phyloP scores from a whole-genome alignment of 2,329 filamentous ascomycete genomes.

The Fusarium guadeloupense region DNA sequence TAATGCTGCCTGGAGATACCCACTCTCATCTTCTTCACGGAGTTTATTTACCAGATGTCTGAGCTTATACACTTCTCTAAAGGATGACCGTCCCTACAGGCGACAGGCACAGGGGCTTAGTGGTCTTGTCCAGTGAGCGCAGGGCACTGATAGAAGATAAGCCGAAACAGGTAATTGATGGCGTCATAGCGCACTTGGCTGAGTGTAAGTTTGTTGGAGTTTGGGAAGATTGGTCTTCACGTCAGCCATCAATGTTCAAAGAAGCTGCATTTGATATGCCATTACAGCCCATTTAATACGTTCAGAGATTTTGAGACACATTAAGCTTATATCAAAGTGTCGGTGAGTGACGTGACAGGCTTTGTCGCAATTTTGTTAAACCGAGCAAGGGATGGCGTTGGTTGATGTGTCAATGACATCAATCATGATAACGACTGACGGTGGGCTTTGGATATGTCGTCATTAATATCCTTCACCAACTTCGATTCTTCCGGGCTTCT shows the following conservation, averaged over 20 bases:
- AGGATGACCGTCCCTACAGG: too few relatives aligned
- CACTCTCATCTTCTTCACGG: too few relatives aligned
- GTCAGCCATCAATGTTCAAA: too few relatives aligned
- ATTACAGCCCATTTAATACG: too few relatives aligned
- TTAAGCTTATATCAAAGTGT: too few relatives aligned
- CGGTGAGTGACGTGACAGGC: background rate
- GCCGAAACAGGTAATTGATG: background rate
- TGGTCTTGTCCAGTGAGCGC: background rate
- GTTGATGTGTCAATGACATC: constrained; percentile 27
- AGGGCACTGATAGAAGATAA: background rate
- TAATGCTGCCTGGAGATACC: too few relatives aligned
- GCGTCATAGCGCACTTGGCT: background rate
- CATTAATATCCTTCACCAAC: constrained; percentile 1
- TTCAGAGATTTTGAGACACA: too few relatives aligned
- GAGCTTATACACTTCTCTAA: too few relatives aligned
- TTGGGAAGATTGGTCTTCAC: too few relatives aligned
- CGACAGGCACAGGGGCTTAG: background rate
- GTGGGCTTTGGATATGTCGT: constrained; percentile 15
- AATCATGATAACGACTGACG: constrained; percentile 16
- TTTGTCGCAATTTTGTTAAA: constrained; percentile 10
- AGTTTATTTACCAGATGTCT: too few relatives aligned
- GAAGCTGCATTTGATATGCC: too few relatives aligned
- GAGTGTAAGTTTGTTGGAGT: too few relatives aligned
- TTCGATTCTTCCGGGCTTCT: background rate
- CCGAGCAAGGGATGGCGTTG: background rate